Percentiles rank a stretch among this genome's conserved stretches.
Evolutionary conservation across 805 yeast species (phyloP).

Genomic region (Lipomyces starkeyi): DNA sequence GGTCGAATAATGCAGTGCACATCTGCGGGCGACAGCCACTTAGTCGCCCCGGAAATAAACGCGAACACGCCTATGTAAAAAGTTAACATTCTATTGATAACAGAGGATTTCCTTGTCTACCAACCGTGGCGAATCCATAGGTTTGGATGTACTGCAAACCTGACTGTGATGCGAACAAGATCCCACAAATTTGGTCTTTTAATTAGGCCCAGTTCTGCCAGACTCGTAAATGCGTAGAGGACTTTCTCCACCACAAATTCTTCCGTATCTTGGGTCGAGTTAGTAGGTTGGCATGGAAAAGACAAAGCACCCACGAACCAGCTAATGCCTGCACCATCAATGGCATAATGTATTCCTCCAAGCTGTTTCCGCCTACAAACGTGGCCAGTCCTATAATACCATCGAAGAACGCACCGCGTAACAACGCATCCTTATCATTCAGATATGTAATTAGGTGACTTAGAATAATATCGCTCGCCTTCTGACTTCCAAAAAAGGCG

Average conservation of each 20-base stretch:
- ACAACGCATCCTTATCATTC: slow-evolving; percentile 73
- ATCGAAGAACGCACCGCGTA: slow-evolving; percentile 73
- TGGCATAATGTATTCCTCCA: slow-evolving; percentile 89
- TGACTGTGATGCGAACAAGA: slow-evolving; percentile 56
- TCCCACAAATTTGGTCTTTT: slow-evolving; percentile 61
- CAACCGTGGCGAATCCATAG: slow-evolving; percentile 73
- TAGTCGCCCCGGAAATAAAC: slow-evolving; percentile 66
- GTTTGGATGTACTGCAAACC: slow-evolving; percentile 82
- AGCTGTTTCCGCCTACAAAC: slow-evolving; percentile 76
- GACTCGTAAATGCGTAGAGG: slow-evolving; percentile 60
- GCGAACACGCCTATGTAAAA: slow-evolving; percentile 52
- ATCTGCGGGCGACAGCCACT: slow-evolving; percentile 74
- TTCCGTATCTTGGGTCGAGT: slow-evolving; percentile 57
- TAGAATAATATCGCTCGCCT: slow-evolving; percentile 83
- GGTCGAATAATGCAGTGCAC: slow-evolving; percentile 84
- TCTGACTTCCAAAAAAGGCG: slow-evolving; percentile 81
- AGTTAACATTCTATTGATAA: not conserved
- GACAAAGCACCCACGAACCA: slow-evolving; percentile 46
- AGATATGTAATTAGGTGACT: slow-evolving; percentile 91
- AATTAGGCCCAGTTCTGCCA: slow-evolving; percentile 63
- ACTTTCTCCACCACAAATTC: slow-evolving; percentile 79
- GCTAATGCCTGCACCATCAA: slow-evolving; percentile 79
- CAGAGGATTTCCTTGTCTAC: not conserved
- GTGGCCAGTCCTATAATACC: slow-evolving; percentile 76
- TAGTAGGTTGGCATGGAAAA: not conserved